Base-by-base conservation (phyloP, 2,329 filamentous ascomycete species). In the Exophiala aquamarina region DNA sequence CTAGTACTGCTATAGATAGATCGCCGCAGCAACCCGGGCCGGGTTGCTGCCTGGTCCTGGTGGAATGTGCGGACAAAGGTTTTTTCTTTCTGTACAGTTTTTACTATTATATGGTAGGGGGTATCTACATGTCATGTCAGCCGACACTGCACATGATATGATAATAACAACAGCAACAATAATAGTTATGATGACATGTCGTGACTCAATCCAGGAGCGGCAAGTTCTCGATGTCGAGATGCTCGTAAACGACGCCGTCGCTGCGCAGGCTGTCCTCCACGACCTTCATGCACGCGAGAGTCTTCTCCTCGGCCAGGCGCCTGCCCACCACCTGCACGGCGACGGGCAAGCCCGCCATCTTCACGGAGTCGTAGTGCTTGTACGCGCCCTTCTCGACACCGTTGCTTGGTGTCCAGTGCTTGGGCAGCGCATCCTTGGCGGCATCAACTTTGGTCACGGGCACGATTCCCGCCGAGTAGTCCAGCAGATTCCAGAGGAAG, bases 401-500 rank as follows among this genome's bases (percentile, higher is more conserved):
- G 57, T 95, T 93, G 41, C 92, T 74, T 44, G 63, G 59, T n/a
- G 66, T 70, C 7, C 68, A 60, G 6, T 59, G 59, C 11, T 49
- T 46, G 37, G 60, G 79, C 0, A 89, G 81, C 0, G 91, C 74
- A 53, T 81, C 76, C 61, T 93, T 87, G 33, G 82, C 72, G 1
- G 66, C 61, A 56, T 95, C 86, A 1, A 96, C 91, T 50, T 90
- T 87, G 0, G 88, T 92, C 1, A 96, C 83, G 0, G 92, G 91
- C 17, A 97, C 62, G 28, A 95, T 82, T 29, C 91, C 91, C 10
- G 81, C 79, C 1, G 87, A 81, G 68, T 96, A 96, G 64, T 96
- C 92, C 39, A 96, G 80, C 81, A 96, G 57, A 60, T 96, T 96
- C 72, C 93, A 97, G 46, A 95, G 69, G 64, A 96, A 95, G 0